Conservation (phyloP, 495 filamentous ascomycete genomes). For the Amphirosellinia nigrospora region DNA sequence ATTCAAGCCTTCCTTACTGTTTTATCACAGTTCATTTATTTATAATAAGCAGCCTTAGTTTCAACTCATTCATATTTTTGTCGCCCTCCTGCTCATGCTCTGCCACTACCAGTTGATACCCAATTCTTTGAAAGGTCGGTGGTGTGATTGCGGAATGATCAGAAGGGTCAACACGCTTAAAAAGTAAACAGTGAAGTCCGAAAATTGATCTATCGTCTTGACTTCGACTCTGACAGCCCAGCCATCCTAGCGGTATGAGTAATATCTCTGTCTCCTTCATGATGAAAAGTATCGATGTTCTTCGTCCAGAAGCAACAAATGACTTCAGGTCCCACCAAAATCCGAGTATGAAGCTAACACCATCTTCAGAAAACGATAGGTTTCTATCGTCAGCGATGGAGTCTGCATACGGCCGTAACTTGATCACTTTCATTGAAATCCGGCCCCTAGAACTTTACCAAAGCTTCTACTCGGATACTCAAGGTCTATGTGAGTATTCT, state of each 20-base stretch:
- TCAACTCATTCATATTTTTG: not conserved
- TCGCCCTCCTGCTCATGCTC: not conserved
- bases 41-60: not conserved
- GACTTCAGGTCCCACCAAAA: not conserved
- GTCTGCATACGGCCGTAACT: not conserved
- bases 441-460: not conserved
- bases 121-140: not conserved
- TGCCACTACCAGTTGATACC: not conserved
- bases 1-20: not conserved
- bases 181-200: not conserved
- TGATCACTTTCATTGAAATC: slow-evolving; percentile 3
- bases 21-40: not conserved
- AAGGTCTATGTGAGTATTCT: not conserved
- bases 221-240: not conserved
- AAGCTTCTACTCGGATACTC: not conserved
- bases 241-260: not conserved
- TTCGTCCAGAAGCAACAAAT: not conserved
- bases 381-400: not conserved
- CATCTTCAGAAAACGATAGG: not conserved
- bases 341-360: not conserved
- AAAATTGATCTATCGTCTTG: not conserved
- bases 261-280: not conserved
- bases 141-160: not conserved
- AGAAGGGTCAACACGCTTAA: not conserved
- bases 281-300: not conserved